These are phyloP conservation scores for Trypanosomatidae sp. DNA, from an alignment of 208 protist genomes.

Conservation along the genomic window DNA sequence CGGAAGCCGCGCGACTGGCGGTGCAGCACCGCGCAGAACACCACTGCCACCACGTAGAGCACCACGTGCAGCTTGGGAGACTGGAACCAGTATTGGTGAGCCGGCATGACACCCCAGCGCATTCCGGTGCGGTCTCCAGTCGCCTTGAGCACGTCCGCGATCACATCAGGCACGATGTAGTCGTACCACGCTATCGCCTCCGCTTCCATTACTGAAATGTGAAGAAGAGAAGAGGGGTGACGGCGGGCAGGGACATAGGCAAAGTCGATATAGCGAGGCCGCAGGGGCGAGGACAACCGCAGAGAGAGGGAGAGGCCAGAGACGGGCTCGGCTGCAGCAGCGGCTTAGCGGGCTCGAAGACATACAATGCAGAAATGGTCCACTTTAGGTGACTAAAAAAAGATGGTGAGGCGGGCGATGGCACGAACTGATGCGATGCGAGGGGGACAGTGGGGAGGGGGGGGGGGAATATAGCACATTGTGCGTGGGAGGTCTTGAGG, in stretches of 20 bases:
- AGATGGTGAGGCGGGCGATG: neutral
- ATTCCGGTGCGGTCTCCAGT: conserved; percentile 46
- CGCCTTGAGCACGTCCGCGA: conserved; percentile 30
- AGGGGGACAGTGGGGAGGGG: neutral
- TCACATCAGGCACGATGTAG: conserved; percentile 39
- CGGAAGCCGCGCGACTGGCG: conserved; percentile 35
- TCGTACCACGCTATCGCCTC: conserved; percentile 21
- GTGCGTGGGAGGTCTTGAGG: neutral
- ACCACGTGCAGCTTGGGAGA: conserved; percentile 63
- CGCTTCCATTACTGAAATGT: conserved; percentile 8
- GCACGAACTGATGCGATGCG: neutral
- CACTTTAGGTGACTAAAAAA: neutral
- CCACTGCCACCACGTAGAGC: conserved; percentile 38
- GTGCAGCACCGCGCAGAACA: conserved; percentile 33
- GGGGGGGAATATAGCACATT: neutral
- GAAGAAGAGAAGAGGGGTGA: neutral
- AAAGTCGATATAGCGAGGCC: neutral
- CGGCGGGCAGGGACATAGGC: neutral
- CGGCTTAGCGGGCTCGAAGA: neutral
- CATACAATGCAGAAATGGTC: neutral
- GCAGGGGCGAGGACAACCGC: neutral
- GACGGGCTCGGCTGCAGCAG: neutral
- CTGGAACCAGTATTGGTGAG: conserved; percentile 58
- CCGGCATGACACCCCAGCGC: conserved; percentile 47
- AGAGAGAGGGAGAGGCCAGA: neutral